phyloP scores from a whole-genome alignment of 2,329 filamentous ascomycete species.

The Lachnellula subtilissima region DNA sequence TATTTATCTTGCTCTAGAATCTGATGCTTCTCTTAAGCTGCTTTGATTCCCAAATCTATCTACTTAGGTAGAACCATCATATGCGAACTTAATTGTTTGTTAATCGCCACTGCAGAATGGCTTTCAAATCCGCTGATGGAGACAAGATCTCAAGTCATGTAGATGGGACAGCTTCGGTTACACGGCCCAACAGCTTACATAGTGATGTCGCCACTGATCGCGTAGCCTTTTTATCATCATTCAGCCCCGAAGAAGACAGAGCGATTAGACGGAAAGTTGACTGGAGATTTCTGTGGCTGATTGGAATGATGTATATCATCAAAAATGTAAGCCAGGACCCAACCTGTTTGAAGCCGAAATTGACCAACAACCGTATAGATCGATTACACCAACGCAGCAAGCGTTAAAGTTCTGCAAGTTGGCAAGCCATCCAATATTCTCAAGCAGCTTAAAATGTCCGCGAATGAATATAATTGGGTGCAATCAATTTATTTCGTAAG shows the following conservation, averaged over 20 bases:
- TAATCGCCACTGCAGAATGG: background rate
- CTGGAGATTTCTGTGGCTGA: slow-evolving; percentile 34
- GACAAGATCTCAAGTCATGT: slow-evolving; percentile 6
- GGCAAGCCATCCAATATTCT: slow-evolving; percentile 36
- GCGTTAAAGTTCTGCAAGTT: slow-evolving; percentile 40
- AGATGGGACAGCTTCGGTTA: background rate
- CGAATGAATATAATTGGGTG: slow-evolving; percentile 39
- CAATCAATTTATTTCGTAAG: slow-evolving; percentile 37
- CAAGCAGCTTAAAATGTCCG: slow-evolving; percentile 36
- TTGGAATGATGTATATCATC: slow-evolving; percentile 39
- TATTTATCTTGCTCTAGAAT: too few species aligned
- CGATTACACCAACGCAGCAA: slow-evolving; percentile 38
- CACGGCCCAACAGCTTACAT: slow-evolving; percentile 7
- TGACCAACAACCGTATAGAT: slow-evolving; percentile 19
- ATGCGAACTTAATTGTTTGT: too few species aligned
- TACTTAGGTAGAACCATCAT: too few species aligned
- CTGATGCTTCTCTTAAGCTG: too few species aligned
- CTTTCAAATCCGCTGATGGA: slow-evolving; percentile 2
- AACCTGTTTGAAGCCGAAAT: background rate
- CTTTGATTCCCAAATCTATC: too few species aligned
- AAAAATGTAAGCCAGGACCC: slow-evolving; percentile 32
- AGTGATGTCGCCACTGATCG: slow-evolving; percentile 13
- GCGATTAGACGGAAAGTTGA: slow-evolving; percentile 39
- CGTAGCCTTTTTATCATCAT: slow-evolving; percentile 34
- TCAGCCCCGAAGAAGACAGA: slow-evolving; percentile 36